Conservation (phyloP, 495 filamentous ascomycete species). For the Hypoxylon perforatum region DNA sequence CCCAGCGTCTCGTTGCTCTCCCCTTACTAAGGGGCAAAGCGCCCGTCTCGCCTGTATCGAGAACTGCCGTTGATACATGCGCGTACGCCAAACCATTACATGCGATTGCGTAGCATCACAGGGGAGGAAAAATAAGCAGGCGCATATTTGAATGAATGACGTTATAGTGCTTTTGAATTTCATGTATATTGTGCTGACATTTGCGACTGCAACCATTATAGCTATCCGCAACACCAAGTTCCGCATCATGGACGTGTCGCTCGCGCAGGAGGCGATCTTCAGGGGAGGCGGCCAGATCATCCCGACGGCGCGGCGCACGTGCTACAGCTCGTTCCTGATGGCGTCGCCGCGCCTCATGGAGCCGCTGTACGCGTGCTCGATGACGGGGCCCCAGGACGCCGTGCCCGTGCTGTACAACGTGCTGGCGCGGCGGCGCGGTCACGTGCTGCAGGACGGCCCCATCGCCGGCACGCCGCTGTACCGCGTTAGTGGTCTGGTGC, state of each 20-base stretch:
- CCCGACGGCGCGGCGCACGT: conserved; percentile 88
- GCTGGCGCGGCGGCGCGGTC: conserved; percentile 85
- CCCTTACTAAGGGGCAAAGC: conserved; percentile 13
- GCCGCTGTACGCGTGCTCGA: conserved; percentile 88
- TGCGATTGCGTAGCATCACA: conserved; percentile 4
- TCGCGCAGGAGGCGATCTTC: conserved; percentile 91
- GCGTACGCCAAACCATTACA: not conserved
- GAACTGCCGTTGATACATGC: conserved; percentile 8
- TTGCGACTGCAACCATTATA: conserved; percentile 46
- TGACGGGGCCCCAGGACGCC: conserved; percentile 92
- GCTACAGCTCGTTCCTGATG: conserved; percentile 96
- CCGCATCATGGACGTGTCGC: conserved; percentile 87
- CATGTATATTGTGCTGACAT: conserved; percentile 30
- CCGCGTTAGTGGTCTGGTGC: conserved; percentile 86
- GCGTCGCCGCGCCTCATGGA: conserved; percentile 96
- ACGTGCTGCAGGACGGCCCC: conserved; percentile 91
- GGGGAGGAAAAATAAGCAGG: conserved; percentile 10
- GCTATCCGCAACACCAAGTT: conserved; percentile 97
- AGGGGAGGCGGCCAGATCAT: conserved; percentile 97
- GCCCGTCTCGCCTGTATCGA: conserved; percentile 6
- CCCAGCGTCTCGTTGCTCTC: conserved; percentile 9
- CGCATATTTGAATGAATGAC: conserved; percentile 7
- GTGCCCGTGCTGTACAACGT: conserved; percentile 91
- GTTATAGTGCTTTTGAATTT: conserved; percentile 9
- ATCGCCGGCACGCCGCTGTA: conserved; percentile 97